Base-by-base conservation (phyloP, 768 basidiomycete genomes). In the Boletus barrowsii region DNA sequence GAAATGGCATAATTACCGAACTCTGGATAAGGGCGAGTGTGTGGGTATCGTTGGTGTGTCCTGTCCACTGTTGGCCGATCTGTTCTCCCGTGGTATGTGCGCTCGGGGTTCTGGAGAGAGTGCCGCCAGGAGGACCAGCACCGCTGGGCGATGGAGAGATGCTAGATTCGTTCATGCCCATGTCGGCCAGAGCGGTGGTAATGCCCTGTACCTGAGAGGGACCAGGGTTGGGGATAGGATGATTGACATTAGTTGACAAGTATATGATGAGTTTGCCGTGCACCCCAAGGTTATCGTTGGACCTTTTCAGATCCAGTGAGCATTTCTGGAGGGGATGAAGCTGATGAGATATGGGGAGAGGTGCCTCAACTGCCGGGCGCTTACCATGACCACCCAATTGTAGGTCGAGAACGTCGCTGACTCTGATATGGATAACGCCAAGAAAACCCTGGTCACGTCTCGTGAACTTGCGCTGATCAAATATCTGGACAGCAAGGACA, bases 381-480 rank as follows among this genome's bases (percentile, higher is more conserved):
- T 69, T 66, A 97, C 96, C 95, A 72, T 98, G 94, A 17, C 92
- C 90, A 46, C 90, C 94, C 18, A 95, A 72, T 56, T 96, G 93
- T 53, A 98, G 79, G 72, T 98, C 97, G 42, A 98, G 76, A 22
- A 88, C 88, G 72, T 94, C 90, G 68, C 86, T 83, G 56, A 98
- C 92, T 61, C 88, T 83, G 60, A 98, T 81, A 69, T 99, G 98
- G 62, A 98, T 95, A 14, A 98, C 96, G 35, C 97, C 97, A 50
- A 99, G 77, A 73, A 99, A 99, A 2, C 97, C 97, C 69, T 98
- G 97, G 70, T 99, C 97, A 65, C 88, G 86, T 73, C 90, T 82
- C 80, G 98, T 99, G 78, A 98, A 98, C 75, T 99, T 99, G 72
- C 93, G 87, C 73, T 98, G 96, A 74, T 99, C 97, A 62, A 98